Evolutionary conservation across 805 yeast species (phyloP), one percentile per base, ranked within the genome.

Genomic region (Starmerella riodocensis): DNA sequence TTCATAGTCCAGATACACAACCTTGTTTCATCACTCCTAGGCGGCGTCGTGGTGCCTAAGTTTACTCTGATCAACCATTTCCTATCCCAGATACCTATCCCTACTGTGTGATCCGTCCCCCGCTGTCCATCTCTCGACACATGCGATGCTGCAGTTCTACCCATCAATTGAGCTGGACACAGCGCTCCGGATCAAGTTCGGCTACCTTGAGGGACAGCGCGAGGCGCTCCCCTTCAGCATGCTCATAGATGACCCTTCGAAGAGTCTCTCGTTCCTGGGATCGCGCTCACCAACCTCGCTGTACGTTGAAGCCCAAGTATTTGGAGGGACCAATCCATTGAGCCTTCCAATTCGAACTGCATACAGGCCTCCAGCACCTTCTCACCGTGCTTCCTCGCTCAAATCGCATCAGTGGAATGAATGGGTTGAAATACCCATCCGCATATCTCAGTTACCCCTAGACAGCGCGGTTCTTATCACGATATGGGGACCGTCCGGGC

Each of bases 351-450:
- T 70, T 2, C 61, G 64, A 6, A 67, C 77, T 0, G 58, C 71
- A 2, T 71, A 70, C 46, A 65, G 65, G 23, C 64, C 72, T 3
- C 48, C 53, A 1, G 62, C 64, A 42, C 40, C 50, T 20, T 19
- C 41, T 11, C 39, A 40, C 27, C 40, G 42, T 4, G 35, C 32
- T 7, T n/a, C 42, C 11, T 22, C 46, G 12, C 21, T 33, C 12
- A 41, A 44, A 23, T 34, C 45, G 24, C 70, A 69, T 53, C 69
- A 55, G 34, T 83, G 91, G 86, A 70, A 78, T 49, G 73, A 74
- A 43, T 78, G 84, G 79, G 58, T 83, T 17, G 68, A 70, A 33
- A 57, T 91, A 34, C 88, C 96, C 1, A 69, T 86, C 2, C 65
- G 67, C 39, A 73, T 80, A 47, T 70, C 71, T 38, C 91, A 84